Evolutionary conservation across 129 eudicot genomes (phyloP).

Genomic region (Silybum marianum): DNA sequence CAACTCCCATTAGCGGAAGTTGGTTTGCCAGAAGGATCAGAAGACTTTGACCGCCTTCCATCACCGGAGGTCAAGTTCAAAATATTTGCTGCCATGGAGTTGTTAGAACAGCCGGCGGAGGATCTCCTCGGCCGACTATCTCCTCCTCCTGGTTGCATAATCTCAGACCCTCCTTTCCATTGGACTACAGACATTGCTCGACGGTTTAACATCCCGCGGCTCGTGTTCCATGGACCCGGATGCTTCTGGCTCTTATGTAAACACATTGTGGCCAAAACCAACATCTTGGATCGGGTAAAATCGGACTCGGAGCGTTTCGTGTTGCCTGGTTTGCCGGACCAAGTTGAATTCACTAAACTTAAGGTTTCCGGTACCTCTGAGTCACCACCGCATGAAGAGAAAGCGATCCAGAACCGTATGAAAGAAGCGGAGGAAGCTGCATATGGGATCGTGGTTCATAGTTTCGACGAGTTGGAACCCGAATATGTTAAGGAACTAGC

Average conservation of each 20-base stretch:
- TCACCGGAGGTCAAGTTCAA: not conserved
- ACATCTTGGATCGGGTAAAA: not conserved
- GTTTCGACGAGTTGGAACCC: slow-evolving; percentile 55
- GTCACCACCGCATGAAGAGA: not conserved
- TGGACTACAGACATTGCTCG: slow-evolving; percentile 47
- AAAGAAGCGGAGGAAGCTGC: slow-evolving; percentile 24
- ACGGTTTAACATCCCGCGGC: slow-evolving; percentile 45
- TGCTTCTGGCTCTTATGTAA: slow-evolving; percentile 40
- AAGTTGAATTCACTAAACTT: slow-evolving; percentile 33
- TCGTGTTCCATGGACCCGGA: slow-evolving; percentile 44
- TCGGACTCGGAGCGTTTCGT: slow-evolving; percentile 35
- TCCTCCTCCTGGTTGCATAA: slow-evolving; percentile 50
- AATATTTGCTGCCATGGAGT: slow-evolving; percentile 28
- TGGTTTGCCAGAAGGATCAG: slow-evolving; percentile 48
- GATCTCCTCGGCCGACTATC: slow-evolving; percentile 14
- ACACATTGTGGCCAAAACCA: not conserved
- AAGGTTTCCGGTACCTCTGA: slow-evolving; percentile 19
- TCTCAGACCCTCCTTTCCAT: slow-evolving; percentile 37
- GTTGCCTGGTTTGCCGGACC: slow-evolving; percentile 43
- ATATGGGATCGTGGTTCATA: slow-evolving; percentile 50
- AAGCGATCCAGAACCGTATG: not conserved
- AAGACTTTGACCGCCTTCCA: slow-evolving; percentile 37
- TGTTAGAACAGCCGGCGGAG: slow-evolving; percentile 41
- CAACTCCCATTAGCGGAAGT: slow-evolving; percentile 32
- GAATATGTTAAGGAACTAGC: slow-evolving; percentile 34